Evolutionary conservation across 805 yeast genomes (phyloP), one percentile per base, ranked within the genome.

Genomic region (Hanseniaspora hatyaiensis): DNA sequence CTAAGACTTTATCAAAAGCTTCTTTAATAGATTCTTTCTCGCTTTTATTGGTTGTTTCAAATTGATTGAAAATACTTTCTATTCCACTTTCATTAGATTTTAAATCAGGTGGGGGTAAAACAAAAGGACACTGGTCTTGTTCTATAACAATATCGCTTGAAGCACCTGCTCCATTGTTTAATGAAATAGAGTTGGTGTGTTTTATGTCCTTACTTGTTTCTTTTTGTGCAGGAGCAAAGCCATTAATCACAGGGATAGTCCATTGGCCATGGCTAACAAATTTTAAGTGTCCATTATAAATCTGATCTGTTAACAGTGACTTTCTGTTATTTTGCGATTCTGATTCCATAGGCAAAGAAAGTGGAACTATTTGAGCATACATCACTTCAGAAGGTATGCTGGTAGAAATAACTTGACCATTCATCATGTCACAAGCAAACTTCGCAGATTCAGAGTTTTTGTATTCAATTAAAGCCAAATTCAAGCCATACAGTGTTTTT

Each of bases 301-400:
- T 53, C 46, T 62, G 65, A 40, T 61, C 67, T 32, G 57, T 64
- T 30, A 60, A 51, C 46, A 59, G 57, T 2, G 63, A 62, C 33
- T 34, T 13, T 32, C 18, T 23, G 45, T 42, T 16, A n/a, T 34
- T 38, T 32, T 39, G 15, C 37, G 34, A 8, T 34, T 50, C 16
- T 39, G 30, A 8, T 36, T 51, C 43, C 42, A 47, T 31, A 38
- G 32, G 40, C 8, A 41, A 40, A 52, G 40, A 40, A 33, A 43
- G 49, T 32, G 65, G 73, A 55, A 62, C 56, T 28, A 86, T 74
- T 57, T 81, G 83, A 3, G 96, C 96, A 70, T 86, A 92, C 0
- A 88, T 84, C 32, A 86, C 84, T 33, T 76, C 68, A 59, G 92
- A 76, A 15, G 81, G 76, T 22, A 75, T 70, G 3, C 94, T 95